phyloP scores from a whole-genome alignment of 495 filamentous ascomycete genomes.

The Aspergillus asperescens region DNA sequence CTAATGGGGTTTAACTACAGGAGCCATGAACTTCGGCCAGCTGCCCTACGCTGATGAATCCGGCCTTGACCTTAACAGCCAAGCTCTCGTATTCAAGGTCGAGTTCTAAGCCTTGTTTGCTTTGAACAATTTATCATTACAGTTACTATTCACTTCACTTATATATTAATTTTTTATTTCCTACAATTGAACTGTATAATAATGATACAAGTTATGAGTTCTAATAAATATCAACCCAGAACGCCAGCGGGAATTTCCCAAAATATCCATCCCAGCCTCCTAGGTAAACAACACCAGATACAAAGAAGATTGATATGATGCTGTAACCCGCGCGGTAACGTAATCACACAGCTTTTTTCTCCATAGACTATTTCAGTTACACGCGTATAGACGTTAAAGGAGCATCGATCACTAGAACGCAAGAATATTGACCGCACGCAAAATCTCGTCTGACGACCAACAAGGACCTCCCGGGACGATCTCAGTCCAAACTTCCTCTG shows the following conservation, averaged over 20 bases:
- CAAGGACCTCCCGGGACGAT: constrained; percentile 60
- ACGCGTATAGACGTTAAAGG: too few relatives aligned
- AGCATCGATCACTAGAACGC: constrained; percentile 15
- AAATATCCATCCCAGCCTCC: background rate
- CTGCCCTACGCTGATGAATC: constrained; percentile 56
- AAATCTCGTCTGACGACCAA: constrained; percentile 60
- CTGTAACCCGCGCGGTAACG: too few relatives aligned
- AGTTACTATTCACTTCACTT: background rate
- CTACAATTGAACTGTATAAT: background rate
- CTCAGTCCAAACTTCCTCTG: constrained; percentile 63
- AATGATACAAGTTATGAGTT: background rate
- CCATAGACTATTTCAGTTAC: too few relatives aligned
- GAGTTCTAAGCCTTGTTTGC: constrained; percentile 31
- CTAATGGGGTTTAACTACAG: constrained; percentile 26
- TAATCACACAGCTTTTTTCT: too few relatives aligned
- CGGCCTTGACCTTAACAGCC: constrained; percentile 61
- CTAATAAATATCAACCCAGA: background rate
- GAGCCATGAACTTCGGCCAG: constrained; percentile 58
- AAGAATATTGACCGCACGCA: constrained; percentile 53
- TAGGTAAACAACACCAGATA: background rate
- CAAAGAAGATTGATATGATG: background rate
- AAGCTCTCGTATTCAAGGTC: constrained; percentile 69
- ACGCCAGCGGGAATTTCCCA: background rate
- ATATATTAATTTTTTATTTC: background rate
- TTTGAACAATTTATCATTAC: background rate